phyloP scores from a whole-genome alignment of 164 flowering plant species.

The Paratinospora sagittata region DNA sequence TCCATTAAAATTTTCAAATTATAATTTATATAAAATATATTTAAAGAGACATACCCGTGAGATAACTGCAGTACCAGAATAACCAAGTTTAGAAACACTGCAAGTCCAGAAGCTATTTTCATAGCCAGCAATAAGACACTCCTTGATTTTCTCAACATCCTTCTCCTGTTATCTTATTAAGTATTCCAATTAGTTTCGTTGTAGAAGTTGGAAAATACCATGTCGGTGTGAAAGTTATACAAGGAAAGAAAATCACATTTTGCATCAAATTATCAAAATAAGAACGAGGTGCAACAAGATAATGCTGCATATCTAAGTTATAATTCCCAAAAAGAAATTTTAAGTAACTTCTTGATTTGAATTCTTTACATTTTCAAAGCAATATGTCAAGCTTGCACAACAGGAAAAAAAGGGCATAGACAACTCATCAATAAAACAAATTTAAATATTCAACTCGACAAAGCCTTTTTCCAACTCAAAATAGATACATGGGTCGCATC shows the following conservation, averaged over 20 bases:
- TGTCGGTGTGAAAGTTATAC: neutral
- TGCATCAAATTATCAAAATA: neutral
- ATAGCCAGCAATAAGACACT: conserved; percentile 65
- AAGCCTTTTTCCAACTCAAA: too few relatives aligned
- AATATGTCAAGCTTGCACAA: too few relatives aligned
- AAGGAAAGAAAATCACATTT: neutral
- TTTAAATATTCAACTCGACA: too few relatives aligned
- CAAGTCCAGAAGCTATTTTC: conserved; percentile 94
- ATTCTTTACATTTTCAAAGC: too few relatives aligned
- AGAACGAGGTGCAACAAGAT: neutral
- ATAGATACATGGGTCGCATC: too few relatives aligned
- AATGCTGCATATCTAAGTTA: neutral
- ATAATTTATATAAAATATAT: neutral
- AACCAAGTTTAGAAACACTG: conserved; percentile 86
- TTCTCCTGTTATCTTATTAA: conserved; percentile 56
- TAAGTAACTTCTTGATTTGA: too few relatives aligned
- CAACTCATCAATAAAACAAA: too few relatives aligned
- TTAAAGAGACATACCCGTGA: conserved; percentile 60
- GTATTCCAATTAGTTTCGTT: neutral
- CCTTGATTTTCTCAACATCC: conserved; percentile 64
- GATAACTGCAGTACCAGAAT: conserved; percentile 92
- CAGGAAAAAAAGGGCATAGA: too few relatives aligned
- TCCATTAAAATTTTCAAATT: too few relatives aligned
- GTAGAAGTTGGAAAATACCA: conserved; percentile 1
- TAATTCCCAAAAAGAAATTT: too few relatives aligned